Percentiles rank a stretch among this genome's conserved stretches.
Conservation (phyloP, 1,139 yeast species). For the Pichia sp. region DNA sequence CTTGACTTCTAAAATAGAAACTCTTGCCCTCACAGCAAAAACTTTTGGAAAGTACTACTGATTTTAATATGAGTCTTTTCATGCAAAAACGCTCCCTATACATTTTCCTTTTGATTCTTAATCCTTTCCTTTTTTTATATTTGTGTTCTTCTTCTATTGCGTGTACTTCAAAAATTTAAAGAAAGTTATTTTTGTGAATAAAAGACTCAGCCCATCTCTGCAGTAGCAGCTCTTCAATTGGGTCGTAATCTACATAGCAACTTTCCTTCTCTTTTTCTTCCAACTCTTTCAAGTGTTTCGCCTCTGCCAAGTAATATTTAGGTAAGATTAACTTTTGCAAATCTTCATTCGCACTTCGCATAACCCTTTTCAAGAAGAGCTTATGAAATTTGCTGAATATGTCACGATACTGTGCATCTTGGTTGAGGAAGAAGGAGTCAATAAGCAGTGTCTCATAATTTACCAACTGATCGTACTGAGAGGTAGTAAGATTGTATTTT, state of each 20-base stretch:
- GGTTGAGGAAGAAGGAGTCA: constrained; percentile 25
- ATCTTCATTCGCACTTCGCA: constrained; percentile 28
- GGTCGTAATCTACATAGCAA: constrained; percentile 31
- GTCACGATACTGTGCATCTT: constrained; percentile 28
- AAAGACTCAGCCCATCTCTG: constrained; percentile 45
- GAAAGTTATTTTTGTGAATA: constrained; percentile 14
- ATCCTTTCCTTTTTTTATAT: background rate
- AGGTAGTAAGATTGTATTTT: constrained; percentile 30
- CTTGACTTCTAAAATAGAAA: background rate
- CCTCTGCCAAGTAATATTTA: constrained; percentile 15
- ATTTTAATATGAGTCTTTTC: too few species aligned
- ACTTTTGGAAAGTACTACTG: background rate
- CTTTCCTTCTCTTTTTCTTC: constrained; percentile 10
- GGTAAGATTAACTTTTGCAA: constrained; percentile 31
- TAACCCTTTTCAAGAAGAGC: constrained; percentile 28
- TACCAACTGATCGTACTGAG: constrained; percentile 32
- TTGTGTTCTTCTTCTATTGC: background rate
- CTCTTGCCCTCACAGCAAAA: background rate
- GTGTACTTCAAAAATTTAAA: background rate
- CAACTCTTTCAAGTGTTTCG: constrained; percentile 7
- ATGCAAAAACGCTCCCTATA: too few species aligned
- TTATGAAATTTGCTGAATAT: constrained; percentile 31
- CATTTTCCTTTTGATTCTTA: background rate
- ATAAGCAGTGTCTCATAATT: constrained; percentile 30
- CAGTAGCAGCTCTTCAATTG: constrained; percentile 43